Conservation (phyloP, 305 asterid species). For the Petunia hybrid region DNA sequence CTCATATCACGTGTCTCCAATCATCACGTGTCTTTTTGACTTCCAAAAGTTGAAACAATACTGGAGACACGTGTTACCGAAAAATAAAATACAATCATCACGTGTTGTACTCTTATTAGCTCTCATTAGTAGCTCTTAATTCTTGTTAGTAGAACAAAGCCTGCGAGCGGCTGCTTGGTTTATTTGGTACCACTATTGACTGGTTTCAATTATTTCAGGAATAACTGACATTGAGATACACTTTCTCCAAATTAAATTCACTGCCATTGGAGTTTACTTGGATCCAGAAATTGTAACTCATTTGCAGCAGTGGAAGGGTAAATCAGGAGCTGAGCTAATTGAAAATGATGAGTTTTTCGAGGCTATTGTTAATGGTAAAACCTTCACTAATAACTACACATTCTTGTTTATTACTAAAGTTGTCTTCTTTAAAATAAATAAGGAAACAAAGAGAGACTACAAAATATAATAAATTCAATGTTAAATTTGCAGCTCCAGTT, state of each 20-base stretch:
- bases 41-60: too few relatives aligned
- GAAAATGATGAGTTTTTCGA: slow-evolving; percentile 77
- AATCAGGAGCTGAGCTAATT: slow-evolving; percentile 58
- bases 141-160: too few relatives aligned
- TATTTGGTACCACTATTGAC: too few relatives aligned
- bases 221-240: slow-evolving; percentile 93
- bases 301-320: slow-evolving; percentile 78
- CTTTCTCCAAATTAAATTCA: slow-evolving; percentile 89
- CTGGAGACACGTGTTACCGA: too few relatives aligned
- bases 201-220: slow-evolving; percentile 47
- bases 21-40: too few relatives aligned
- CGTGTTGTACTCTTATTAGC: too few relatives aligned
- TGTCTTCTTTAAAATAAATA: neutral
- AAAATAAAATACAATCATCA: too few relatives aligned
- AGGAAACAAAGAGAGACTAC: neutral
- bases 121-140: too few relatives aligned
- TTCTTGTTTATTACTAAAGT: neutral
- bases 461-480: neutral
- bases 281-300: slow-evolving; percentile 66
- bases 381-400: neutral
- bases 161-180: too few relatives aligned
- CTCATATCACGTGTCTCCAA: too few relatives aligned
- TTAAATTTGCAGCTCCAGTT: slow-evolving; percentile 65
- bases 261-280: slow-evolving; percentile 93
- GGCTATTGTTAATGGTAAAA: slow-evolving; percentile 67